phyloP scores from a whole-genome alignment of 805 yeast species.

The Danielozyma ontarioensis region DNA sequence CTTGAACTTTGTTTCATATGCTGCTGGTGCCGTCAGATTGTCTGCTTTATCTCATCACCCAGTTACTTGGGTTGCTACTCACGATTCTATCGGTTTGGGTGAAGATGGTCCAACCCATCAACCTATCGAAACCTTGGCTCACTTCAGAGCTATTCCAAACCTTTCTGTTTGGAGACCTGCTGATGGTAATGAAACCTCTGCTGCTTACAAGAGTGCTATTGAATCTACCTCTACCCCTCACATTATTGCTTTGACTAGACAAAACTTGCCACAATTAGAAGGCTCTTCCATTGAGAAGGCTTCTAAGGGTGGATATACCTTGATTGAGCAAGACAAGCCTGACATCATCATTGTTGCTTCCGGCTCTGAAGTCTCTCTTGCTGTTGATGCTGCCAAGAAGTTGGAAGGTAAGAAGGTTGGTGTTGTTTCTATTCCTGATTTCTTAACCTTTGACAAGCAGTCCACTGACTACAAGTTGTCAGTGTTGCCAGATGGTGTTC shows the following conservation, averaged over 20 bases:
- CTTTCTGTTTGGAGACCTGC: conserved; percentile 88
- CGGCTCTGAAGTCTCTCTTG: conserved; percentile 88
- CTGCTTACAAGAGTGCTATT: conserved; percentile 69
- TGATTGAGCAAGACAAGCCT: conserved; percentile 49
- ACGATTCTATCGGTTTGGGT: conserved; percentile 87
- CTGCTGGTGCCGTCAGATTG: conserved; percentile 83
- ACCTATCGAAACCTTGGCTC: conserved; percentile 86
- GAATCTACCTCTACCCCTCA: conserved; percentile 63
- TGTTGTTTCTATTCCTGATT: conserved; percentile 92
- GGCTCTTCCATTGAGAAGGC: conserved; percentile 93
- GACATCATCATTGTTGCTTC: conserved; percentile 79
- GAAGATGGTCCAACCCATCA: conserved; percentile 95
- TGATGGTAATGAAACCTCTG: conserved; percentile 85
- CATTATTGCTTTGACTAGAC: conserved; percentile 76
- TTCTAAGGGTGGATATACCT: conserved; percentile 87
- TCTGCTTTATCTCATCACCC: conserved; percentile 82
- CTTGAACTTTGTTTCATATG: conserved; percentile 84
- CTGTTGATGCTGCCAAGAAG: conserved; percentile 76
- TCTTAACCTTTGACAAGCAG: conserved; percentile 84
- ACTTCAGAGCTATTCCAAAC: conserved; percentile 81
- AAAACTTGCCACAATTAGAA: conserved; percentile 86
- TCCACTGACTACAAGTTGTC: conserved; percentile 71
- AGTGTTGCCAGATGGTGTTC: conserved; percentile 92
- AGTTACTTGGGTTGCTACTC: conserved; percentile 83
- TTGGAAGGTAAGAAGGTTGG: conserved; percentile 71